phyloP scores from a whole-genome alignment of 2,329 filamentous ascomycete species.

The Cladosporium velox region DNA sequence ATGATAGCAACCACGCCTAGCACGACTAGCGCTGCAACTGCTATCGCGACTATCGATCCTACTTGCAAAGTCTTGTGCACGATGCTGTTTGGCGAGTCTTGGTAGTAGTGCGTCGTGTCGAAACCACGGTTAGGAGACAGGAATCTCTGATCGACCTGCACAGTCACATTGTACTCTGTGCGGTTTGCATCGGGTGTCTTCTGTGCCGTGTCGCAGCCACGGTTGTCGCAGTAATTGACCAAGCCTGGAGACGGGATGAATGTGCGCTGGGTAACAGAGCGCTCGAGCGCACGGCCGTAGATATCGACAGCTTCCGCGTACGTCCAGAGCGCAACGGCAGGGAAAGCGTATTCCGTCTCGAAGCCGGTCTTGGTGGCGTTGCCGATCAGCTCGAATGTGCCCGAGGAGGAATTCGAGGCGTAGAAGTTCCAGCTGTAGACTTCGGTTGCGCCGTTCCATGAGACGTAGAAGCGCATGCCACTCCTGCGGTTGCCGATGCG shows the following conservation, averaged over 20 bases:
- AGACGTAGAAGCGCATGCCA: constrained; percentile 53
- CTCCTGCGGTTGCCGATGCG: constrained; percentile 34
- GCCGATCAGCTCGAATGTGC: constrained; percentile 42
- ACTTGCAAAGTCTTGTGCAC: background rate
- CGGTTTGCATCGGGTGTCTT: constrained; percentile 28
- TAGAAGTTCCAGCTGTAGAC: constrained; percentile 55
- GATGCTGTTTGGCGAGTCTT: constrained; percentile 1
- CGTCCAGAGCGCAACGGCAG: constrained; percentile 31
- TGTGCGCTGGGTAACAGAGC: constrained; percentile 38
- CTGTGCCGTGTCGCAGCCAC: constrained; percentile 34
- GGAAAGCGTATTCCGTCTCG: constrained; percentile 42
- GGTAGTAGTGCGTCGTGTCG: constrained; percentile 39
- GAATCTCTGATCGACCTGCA: constrained; percentile 28
- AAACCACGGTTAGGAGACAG: constrained; percentile 37
- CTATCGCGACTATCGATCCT: constrained; percentile 8
- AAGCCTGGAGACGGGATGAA: constrained; percentile 40
- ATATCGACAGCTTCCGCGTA: constrained; percentile 39
- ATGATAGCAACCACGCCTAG: constrained; percentile 19
- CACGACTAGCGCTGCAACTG: constrained; percentile 16
- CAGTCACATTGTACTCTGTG: constrained; percentile 29
- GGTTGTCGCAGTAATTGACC: constrained; percentile 36
- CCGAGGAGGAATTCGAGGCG: constrained; percentile 39
- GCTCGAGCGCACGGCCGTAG: constrained; percentile 34
- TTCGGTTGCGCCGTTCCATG: constrained; percentile 56
- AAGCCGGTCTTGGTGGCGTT: constrained; percentile 46